Evolutionary conservation across 495 filamentous ascomycete genomes (phyloP), one percentile per base, ranked within the genome.

Genomic region (Penicillium odoratum): DNA sequence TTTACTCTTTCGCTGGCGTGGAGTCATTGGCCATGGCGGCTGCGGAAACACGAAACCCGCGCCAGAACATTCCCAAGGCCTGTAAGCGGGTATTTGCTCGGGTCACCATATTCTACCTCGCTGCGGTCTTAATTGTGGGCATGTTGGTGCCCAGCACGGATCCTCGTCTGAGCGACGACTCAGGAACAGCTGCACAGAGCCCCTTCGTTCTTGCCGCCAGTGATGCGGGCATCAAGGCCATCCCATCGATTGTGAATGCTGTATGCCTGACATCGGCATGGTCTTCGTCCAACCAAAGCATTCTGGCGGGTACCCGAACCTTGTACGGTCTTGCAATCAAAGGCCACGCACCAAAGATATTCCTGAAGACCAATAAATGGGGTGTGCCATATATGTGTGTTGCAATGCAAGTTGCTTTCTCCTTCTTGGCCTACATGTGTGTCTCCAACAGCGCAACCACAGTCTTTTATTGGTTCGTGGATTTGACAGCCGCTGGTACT

Each of bases 341-440:
- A 25, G 71, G 74, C 13, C 76, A 78, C 53, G 78, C 78, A 1
- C 76, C 78, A 9, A 69, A 63, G 38, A 58, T 79, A 43, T 79
- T 86, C 63, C 69, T 87, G 10, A 66, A 73, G 1, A 88, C 83
- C 3, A 86, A 78, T 42, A 79, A 74, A 25, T 81, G 82, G 71
- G 87, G 87, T 45, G 81, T 85, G 5, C 84, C 85, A 3, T 86
- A 83, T 53, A 74, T 77, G 59, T 85, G 82, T 58, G 81, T 85
- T 2, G 44, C 75, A 7, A 57, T 83, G 38, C 82, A 83, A 51
- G 66, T 78, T 0, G 69, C 69, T 8, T 83, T 85, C 63, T 80
- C 81, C 58, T 72, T 78, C 10, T 66, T 87, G n/a, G 80, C 82
- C 30, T 87, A 83, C 56, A 80, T 87, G 72, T 82, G 76, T 52